Percentiles rank a stretch among this genome's conserved stretches.
Evolutionary conservation across 352 stramenopile species (phyloP).

Genomic region (Hyaloperonospora arabidopsidis): DNA sequence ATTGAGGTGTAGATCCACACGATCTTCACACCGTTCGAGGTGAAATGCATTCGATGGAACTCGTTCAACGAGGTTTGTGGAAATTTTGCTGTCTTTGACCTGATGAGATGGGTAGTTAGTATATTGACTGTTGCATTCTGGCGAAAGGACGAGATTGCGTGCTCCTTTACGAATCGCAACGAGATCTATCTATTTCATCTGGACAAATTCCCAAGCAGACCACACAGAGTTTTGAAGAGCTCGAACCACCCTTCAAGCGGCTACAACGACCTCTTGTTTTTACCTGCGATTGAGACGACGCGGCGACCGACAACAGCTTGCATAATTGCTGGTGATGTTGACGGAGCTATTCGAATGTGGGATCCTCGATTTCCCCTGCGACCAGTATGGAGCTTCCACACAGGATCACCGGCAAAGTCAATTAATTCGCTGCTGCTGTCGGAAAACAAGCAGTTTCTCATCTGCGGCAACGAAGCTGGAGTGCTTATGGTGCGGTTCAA

Average conservation of each 20-base stretch:
- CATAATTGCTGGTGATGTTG: constrained; percentile 54
- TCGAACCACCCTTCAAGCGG: constrained; percentile 60
- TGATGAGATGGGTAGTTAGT: background rate
- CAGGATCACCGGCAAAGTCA: constrained; percentile 25
- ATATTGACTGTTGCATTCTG: background rate
- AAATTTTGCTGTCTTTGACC: background rate
- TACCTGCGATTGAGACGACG: constrained; percentile 12
- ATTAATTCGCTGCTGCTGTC: constrained; percentile 48
- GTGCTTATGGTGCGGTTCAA: constrained; percentile 39
- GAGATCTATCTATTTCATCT: constrained; percentile 72
- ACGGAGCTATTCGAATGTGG: constrained; percentile 63
- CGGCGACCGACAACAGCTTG: constrained; percentile 5
- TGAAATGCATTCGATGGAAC: constrained; percentile 75
- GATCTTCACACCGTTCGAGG: constrained; percentile 58
- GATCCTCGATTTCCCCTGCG: constrained; percentile 43
- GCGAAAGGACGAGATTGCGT: constrained; percentile 61
- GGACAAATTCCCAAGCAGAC: constrained; percentile 58
- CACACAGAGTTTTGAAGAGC: constrained; percentile 52
- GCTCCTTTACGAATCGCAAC: constrained; percentile 62
- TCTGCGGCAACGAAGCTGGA: constrained; percentile 56
- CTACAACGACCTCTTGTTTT: constrained; percentile 73
- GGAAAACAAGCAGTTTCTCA: constrained; percentile 35
- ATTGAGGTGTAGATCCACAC: constrained; percentile 48
- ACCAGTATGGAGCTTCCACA: constrained; percentile 49
- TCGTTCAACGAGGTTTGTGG: constrained; percentile 51